Base-by-base conservation (phyloP, 2,329 filamentous ascomycete species). In the Aspergillus sp. region DNA sequence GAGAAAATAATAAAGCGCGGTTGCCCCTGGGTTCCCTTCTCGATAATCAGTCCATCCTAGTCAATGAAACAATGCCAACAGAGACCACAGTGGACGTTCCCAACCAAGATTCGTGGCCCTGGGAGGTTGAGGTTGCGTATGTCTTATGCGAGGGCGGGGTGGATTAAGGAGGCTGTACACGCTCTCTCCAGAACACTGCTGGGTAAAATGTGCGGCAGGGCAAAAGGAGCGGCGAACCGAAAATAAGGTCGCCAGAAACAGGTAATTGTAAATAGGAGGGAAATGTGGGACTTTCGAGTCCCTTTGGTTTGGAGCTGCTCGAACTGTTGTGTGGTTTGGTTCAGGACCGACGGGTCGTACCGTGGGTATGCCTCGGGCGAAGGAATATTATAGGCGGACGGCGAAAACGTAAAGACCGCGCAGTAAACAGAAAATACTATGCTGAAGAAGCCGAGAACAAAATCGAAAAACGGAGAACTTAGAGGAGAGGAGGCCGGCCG, bases 231-330 rank as follows among this genome's bases (percentile, higher is more conserved):
- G 55, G 55, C 52, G 52, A 57, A 52, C 53, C 44, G 44, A 53
- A 48, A 56, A 56, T n/a, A 52, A 52, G 42, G 60, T 44, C 48
- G 57, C 67, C 69, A 56, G 67, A 70, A 71, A 63, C 51, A 68
- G 71, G 66, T 68, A 71, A 64, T 68, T 67, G 68, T 71, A 68
- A 73, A 73, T 66, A 71, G 60, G 53, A 59, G 60, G 59, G 43
- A 61, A 59, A 60, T 58, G 63, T 64, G 65, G 66, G 60, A 57
- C 47, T 36, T 36, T 44, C 50, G 11, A 36, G 24, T 55, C 44
- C 44, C 56, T 52, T 48, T 43, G 41, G 41, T 52, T 48, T 43
- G 41, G 41, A 22, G 36, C 44, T 45, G 26, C 41, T 57, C 13
- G 17, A 54, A 50, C 54, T 50, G 56, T 58, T 52, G 60, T 55